Conservation (phyloP, 257 asterid species). For the Solanum appendiculatum region DNA sequence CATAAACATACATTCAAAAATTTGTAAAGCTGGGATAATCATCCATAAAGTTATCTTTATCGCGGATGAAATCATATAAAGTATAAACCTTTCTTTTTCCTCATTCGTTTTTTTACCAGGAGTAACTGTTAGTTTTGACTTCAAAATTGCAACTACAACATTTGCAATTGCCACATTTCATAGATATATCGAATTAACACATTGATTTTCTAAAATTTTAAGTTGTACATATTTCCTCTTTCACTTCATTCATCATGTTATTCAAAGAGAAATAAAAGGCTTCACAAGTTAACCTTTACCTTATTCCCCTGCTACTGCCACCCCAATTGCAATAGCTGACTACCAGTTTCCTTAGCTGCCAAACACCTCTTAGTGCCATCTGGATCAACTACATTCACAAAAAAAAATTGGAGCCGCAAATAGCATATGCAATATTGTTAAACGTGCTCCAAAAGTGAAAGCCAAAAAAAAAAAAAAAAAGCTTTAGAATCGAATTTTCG, state of each 20-base stretch:
- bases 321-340: slow-evolving; percentile 80
- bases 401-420: background rate
- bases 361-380: slow-evolving; percentile 81
- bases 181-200: background rate
- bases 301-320: slow-evolving; percentile 93
- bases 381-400: background rate
- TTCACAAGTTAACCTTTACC: slow-evolving; percentile 21
- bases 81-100: background rate
- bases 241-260: background rate
- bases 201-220: background rate
- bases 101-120: background rate
- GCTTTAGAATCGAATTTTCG: background rate
- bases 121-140: too few relatives aligned
- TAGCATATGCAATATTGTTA: background rate
- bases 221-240: background rate
- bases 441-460: too few relatives aligned
- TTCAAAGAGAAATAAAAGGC: background rate
- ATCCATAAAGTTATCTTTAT: background rate
- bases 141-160: background rate
- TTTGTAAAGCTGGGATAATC: background rate
- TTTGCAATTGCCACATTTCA: background rate
- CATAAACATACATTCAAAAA: background rate
- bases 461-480: too few relatives aligned
- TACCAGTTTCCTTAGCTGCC: slow-evolving; percentile 73
- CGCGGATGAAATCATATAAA: background rate